Percentiles rank a stretch among this genome's conserved stretches.
Conservation (phyloP, 805 yeast genomes). For the Brettanomyces bruxellensis region DNA sequence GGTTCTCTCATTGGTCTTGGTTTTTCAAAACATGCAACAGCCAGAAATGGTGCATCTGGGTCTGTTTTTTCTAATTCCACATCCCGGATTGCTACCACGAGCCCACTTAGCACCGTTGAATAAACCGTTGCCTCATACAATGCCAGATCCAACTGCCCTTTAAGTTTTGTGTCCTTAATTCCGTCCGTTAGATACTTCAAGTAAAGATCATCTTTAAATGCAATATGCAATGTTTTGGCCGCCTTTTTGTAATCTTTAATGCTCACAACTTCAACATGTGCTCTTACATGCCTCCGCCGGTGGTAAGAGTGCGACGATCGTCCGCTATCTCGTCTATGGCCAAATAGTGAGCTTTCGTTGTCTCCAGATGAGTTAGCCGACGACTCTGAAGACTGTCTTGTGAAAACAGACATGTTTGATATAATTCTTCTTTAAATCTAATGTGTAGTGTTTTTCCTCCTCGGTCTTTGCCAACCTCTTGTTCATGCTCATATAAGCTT, state of each 20-base stretch:
- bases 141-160: constrained; percentile 36
- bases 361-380: too few relatives aligned
- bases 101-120: constrained; percentile 40
- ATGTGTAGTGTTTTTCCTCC: too few relatives aligned
- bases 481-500: too few relatives aligned
- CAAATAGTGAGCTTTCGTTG: too few relatives aligned
- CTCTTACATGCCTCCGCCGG: background rate
- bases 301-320: too few relatives aligned
- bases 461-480: too few relatives aligned
- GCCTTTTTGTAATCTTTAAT: constrained; percentile 43
- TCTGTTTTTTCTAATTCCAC: constrained; percentile 32
- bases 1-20: constrained; percentile 16
- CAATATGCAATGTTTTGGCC: constrained; percentile 42
- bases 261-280: constrained; percentile 22
- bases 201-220: constrained; percentile 48
- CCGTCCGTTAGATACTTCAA: constrained; percentile 40
- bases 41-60: constrained; percentile 37
- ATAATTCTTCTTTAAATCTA: too few relatives aligned
- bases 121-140: constrained; percentile 46
- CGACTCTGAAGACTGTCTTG: too few relatives aligned
- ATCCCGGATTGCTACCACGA: constrained; percentile 43
- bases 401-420: too few relatives aligned
- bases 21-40: constrained; percentile 42
- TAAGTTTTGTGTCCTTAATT: constrained; percentile 26
- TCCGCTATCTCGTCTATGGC: too few relatives aligned